phyloP scores from a whole-genome alignment of 2,329 filamentous ascomycete species.

The Elsinoe ampelina region DNA sequence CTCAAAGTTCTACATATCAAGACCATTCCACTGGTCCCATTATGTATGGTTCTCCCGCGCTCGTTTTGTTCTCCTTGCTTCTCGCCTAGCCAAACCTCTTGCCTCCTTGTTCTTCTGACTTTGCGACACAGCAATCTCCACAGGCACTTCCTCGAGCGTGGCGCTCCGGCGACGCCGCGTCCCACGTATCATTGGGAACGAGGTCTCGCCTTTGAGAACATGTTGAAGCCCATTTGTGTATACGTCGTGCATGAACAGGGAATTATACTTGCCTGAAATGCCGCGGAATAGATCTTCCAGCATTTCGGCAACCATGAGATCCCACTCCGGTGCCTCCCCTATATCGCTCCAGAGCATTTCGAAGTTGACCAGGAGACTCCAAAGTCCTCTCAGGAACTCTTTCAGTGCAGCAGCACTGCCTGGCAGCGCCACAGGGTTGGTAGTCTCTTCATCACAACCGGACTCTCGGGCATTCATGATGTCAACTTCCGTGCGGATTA shows the following conservation, averaged over 20 bases:
- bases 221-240: not conserved
- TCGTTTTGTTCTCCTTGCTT: not conserved
- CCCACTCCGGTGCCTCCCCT: not conserved
- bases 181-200: not conserved
- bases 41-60: no score
- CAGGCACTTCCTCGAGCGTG: not conserved
- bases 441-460: no score
- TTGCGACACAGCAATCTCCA: not conserved
- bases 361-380: not conserved
- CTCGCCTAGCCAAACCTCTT: not conserved
- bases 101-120: not conserved
- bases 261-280: not conserved
- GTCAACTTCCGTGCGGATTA: not conserved
- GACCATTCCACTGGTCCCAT: no score
- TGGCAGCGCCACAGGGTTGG: not conserved
- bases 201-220: not conserved
- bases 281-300: not conserved
- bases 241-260: not conserved
- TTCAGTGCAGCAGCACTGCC: not conserved
- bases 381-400: conserved; percentile 6
- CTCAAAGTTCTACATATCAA: no score
- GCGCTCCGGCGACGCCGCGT: no score
- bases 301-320: not conserved
- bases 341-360: conserved; percentile 6
- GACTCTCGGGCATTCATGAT: not conserved